Evolutionary conservation across 495 filamentous ascomycete species (phyloP).

Genomic region (Aspergillus indologenus): DNA sequence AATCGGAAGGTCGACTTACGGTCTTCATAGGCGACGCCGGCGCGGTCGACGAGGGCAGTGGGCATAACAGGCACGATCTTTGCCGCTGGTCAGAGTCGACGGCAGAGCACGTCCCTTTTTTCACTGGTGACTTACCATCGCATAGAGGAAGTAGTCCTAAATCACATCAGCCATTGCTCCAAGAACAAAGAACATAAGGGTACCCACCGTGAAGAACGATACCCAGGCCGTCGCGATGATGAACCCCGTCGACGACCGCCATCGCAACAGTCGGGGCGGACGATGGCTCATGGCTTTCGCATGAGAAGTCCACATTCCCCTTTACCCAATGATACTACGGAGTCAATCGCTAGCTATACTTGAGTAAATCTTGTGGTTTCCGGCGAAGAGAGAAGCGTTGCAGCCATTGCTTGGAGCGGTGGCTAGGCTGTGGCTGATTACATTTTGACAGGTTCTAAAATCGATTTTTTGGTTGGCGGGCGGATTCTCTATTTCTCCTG

Average conservation of each 20-base stretch:
- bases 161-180: background rate
- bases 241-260: conserved; percentile 58
- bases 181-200: conserved; percentile 32
- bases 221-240: conserved; percentile 60
- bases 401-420: background rate
- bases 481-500: too few relatives aligned
- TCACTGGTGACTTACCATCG: conserved; percentile 25
- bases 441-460: background rate
- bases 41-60: conserved; percentile 53
- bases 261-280: conserved; percentile 44
- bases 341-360: background rate
- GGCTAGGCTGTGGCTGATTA: background rate
- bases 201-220: conserved; percentile 62
- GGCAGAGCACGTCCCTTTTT: background rate
- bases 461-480: background rate
- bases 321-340: background rate
- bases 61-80: conserved; percentile 61
- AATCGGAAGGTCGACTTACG: too few relatives aligned
- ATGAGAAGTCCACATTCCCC: background rate
- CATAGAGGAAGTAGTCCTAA: conserved; percentile 45
- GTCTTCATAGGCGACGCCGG: conserved; percentile 50
- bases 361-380: background rate
- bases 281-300: conserved; percentile 11
- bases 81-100: background rate
- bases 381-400: background rate